Conservation (phyloP, 1,139 yeast species). For the Geotrichum klebahnii region DNA sequence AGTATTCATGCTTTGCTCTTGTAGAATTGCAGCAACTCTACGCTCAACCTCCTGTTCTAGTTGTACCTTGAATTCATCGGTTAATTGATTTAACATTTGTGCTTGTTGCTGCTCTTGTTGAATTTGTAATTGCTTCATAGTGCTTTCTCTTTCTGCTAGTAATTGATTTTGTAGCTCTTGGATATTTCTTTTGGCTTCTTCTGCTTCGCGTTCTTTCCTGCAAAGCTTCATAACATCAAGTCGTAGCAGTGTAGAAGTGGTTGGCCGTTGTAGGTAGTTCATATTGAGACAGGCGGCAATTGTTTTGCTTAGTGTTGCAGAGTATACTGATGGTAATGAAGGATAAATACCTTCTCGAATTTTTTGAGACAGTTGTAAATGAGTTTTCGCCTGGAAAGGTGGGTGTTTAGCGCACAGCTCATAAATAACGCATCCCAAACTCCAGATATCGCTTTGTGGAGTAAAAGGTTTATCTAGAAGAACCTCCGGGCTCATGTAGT, state of each 20-base stretch:
- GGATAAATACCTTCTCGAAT: conserved; percentile 72
- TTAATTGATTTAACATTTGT: conserved; percentile 10
- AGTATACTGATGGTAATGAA: conserved; percentile 67
- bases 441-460: conserved; percentile 72
- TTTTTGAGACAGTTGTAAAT: conserved; percentile 72
- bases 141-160: conserved; percentile 33
- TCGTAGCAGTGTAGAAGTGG: conserved; percentile 71
- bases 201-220: conserved; percentile 70
- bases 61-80: conserved; percentile 29
- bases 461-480: conserved; percentile 72
- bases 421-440: conserved; percentile 79
- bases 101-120: conserved; percentile 7
- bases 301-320: conserved; percentile 64
- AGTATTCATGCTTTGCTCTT: conserved; percentile 4
- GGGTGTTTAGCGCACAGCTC: conserved; percentile 86
- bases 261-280: conserved; percentile 66
- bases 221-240: conserved; percentile 72
- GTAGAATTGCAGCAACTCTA: conserved; percentile 22
- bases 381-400: conserved; percentile 92
- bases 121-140: conserved; percentile 25
- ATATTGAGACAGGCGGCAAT: conserved; percentile 78
- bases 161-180: conserved; percentile 24
- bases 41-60: conserved; percentile 38
- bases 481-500: conserved; percentile 87
- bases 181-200: conserved; percentile 31